A percentile compares a stretch with the other conserved stretches of the same genome.
Conservation (phyloP, 1,139 yeast genomes). For the Suhomyces maxii region DNA sequence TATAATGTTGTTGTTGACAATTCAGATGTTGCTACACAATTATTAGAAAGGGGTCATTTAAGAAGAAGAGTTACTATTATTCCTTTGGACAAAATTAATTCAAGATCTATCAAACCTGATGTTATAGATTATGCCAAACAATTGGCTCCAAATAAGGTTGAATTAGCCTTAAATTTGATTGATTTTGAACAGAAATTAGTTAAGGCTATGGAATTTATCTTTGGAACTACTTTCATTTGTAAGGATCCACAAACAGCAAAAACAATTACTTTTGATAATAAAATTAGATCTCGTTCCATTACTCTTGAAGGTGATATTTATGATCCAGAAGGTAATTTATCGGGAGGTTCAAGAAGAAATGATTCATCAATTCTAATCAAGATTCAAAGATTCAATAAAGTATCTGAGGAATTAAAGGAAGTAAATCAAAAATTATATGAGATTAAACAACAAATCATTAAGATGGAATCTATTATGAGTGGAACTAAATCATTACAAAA, state of each 20-base stretch:
- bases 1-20: slow-evolving; percentile 91
- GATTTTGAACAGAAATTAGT: slow-evolving; percentile 69
- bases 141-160: slow-evolving; percentile 80
- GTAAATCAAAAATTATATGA: slow-evolving; percentile 41
- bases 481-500: slow-evolving; percentile 63
- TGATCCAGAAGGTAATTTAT: slow-evolving; percentile 93
- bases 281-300: slow-evolving; percentile 79
- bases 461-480: slow-evolving; percentile 48
- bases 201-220: slow-evolving; percentile 88
- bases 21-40: slow-evolving; percentile 77
- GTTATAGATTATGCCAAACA: slow-evolving; percentile 61
- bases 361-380: slow-evolving; percentile 60
- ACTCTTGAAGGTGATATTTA: slow-evolving; percentile 92
- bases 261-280: slow-evolving; percentile 80
- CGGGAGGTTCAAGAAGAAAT: slow-evolving; percentile 86
- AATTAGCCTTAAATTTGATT: slow-evolving; percentile 78
- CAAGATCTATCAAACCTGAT: slow-evolving; percentile 48
- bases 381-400: slow-evolving; percentile 67
- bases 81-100: slow-evolving; percentile 82
- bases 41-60: slow-evolving; percentile 76
- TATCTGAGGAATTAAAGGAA: slow-evolving; percentile 39
- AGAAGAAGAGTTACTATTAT: slow-evolving; percentile 86
- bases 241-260: slow-evolving; percentile 87
- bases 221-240: slow-evolving; percentile 86
- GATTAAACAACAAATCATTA: slow-evolving; percentile 42